Conservation (phyloP, 2,329 filamentous ascomycete species). For the Intubia oerlemansii region DNA sequence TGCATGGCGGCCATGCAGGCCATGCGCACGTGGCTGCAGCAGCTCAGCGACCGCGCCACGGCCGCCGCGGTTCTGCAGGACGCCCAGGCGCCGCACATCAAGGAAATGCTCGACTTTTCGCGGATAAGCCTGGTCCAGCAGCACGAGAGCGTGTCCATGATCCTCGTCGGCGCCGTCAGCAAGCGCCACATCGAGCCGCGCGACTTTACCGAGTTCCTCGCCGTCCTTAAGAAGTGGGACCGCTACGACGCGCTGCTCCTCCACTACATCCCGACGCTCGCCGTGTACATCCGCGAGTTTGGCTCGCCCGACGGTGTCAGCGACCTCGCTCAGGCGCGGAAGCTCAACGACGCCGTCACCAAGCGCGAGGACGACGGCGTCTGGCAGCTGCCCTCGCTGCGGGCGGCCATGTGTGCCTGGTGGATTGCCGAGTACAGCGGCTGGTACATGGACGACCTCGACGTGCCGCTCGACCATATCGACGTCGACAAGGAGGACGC, state of each 20-base stretch:
- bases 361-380: conserved; percentile 41
- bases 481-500: conserved; percentile 50
- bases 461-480: conserved; percentile 35
- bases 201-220: conserved; percentile 56
- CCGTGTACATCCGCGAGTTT: conserved; percentile 56
- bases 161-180: conserved; percentile 59
- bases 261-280: conserved; percentile 65
- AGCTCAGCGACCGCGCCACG: conserved; percentile 53
- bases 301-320: conserved; percentile 55
- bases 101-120: conserved; percentile 65
- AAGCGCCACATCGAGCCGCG: conserved; percentile 45
- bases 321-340: conserved; percentile 45
- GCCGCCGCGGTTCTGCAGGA: conserved; percentile 57
- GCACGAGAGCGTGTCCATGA: conserved; percentile 71
- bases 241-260: conserved; percentile 54
- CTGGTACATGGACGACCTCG: conserved; percentile 58
- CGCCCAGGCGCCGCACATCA: conserved; percentile 33
- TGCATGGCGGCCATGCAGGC: conserved; percentile 58
- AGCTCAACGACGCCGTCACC: conserved; percentile 47
- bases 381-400: conserved; percentile 56
- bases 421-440: conserved; percentile 91
- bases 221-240: conserved; percentile 45
- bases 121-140: conserved; percentile 64
- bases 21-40: conserved; percentile 57
- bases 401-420: conserved; percentile 58